phyloP scores from a whole-genome alignment of 148 eudicot species.

The Cornus florida region DNA sequence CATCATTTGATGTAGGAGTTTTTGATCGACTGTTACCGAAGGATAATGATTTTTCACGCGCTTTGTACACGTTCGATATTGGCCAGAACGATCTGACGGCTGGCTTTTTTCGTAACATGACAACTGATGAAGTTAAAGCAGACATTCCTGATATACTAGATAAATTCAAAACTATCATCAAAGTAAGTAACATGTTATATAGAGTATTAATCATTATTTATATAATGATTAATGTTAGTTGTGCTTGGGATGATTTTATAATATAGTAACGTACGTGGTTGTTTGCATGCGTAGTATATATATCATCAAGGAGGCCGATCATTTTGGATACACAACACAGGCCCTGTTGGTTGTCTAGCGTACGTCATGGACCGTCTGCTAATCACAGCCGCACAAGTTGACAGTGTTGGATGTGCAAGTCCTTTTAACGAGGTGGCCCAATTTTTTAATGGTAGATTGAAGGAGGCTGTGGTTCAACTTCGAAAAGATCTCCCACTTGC shows the following conservation, averaged over 20 bases:
- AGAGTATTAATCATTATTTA: no score
- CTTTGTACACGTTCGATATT: constrained; percentile 79
- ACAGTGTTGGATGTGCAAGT: constrained; percentile 55
- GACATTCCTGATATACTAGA: constrained; percentile 57
- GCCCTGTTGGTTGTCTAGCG: constrained; percentile 73
- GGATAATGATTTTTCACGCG: constrained; percentile 53
- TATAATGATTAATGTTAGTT: no score
- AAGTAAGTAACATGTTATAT: constrained; percentile 34
- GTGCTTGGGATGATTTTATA: neutral
- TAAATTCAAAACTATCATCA: constrained; percentile 56
- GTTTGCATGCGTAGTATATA: constrained; percentile 29
- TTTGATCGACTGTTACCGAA: constrained; percentile 53
- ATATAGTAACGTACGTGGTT: neutral
- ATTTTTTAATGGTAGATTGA: constrained; percentile 45
- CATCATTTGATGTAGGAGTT: constrained; percentile 35
- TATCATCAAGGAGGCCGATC: constrained; percentile 70
- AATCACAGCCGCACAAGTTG: constrained; percentile 57
- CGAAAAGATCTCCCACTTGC: constrained; percentile 49
- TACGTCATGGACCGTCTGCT: constrained; percentile 58
- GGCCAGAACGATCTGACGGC: constrained; percentile 87
- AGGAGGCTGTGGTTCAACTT: constrained; percentile 52
- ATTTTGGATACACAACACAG: constrained; percentile 96
- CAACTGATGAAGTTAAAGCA: constrained; percentile 65
- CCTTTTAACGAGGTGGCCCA: constrained; percentile 71
- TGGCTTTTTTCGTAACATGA: constrained; percentile 64